These are phyloP conservation scores for Ustilago hordei DNA, from an alignment of 1,284 basidiomycete species.

Conservation along the genomic window DNA sequence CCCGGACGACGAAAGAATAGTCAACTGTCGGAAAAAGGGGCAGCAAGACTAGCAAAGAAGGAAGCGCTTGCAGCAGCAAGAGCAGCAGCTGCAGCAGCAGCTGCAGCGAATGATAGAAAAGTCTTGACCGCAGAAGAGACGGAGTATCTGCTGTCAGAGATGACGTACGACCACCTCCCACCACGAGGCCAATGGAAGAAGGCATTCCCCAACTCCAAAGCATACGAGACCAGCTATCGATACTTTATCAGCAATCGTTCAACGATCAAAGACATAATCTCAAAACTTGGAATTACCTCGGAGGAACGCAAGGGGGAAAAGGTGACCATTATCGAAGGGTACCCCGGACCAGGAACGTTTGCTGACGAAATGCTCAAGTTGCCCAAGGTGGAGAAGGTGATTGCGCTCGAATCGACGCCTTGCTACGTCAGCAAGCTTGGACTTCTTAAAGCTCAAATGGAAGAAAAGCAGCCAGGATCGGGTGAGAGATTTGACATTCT, in stretches of 20 bases:
- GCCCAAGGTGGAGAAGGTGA: constrained; percentile 63
- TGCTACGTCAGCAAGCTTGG: constrained; percentile 40
- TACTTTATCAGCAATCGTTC: constrained; percentile 60
- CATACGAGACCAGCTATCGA: constrained; percentile 41
- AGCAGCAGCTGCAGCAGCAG: constrained; percentile 4
- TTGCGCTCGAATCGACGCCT: constrained; percentile 57
- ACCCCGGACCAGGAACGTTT: constrained; percentile 64
- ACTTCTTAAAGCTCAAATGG: constrained; percentile 32
- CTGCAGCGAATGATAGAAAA: constrained; percentile 3
- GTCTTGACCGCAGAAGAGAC: constrained; percentile 10
- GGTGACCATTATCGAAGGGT: constrained; percentile 64
- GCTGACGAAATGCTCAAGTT: constrained; percentile 57
- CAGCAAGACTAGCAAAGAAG: constrained; percentile 1
- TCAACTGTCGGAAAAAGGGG: background rate
- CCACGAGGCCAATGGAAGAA: constrained; percentile 48
- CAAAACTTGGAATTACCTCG: constrained; percentile 37
- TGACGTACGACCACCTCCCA: constrained; percentile 52
- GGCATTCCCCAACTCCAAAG: constrained; percentile 35
- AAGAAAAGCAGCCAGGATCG: constrained; percentile 12
- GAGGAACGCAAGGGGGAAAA: constrained; percentile 46
- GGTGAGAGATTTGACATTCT: constrained; percentile 46
- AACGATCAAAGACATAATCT: constrained; percentile 47
- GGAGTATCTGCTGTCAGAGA: constrained; percentile 16
- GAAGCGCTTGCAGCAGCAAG: background rate
- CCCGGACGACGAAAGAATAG: constrained; percentile 10